Conservation (phyloP, 495 filamentous ascomycete genomes). For the Penicillium desertorum region DNA sequence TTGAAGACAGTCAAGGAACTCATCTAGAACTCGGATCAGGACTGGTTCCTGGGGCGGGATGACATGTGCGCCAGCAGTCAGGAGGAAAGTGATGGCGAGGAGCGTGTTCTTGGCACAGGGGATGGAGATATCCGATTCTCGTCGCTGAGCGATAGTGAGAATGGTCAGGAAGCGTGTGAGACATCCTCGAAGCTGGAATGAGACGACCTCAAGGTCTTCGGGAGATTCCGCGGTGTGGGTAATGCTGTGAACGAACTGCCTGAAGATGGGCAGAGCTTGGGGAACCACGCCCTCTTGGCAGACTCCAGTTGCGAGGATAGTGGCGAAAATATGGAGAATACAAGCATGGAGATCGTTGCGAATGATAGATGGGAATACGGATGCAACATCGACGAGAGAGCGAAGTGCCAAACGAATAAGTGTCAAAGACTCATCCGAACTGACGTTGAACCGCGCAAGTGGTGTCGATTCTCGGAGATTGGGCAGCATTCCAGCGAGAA, state of each 20-base stretch:
- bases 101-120: slow-evolving; percentile 92
- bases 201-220: slow-evolving; percentile 38
- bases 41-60: slow-evolving; percentile 72
- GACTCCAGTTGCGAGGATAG: slow-evolving; percentile 79
- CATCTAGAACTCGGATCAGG: slow-evolving; percentile 65
- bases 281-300: slow-evolving; percentile 89
- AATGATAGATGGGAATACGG: slow-evolving; percentile 94
- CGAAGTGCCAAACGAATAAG: slow-evolving; percentile 79
- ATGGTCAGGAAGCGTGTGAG: slow-evolving; percentile 77
- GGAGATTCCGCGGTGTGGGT: slow-evolving; percentile 45
- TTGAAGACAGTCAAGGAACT: slow-evolving; percentile 80
- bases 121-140: slow-evolving; percentile 76
- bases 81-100: slow-evolving; percentile 79
- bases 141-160: slow-evolving; percentile 77
- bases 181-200: slow-evolving; percentile 66
- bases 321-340: slow-evolving; percentile 94
- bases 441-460: slow-evolving; percentile 58
- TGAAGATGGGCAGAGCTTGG: slow-evolving; percentile 86
- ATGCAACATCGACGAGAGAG: slow-evolving; percentile 87
- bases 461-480: slow-evolving; percentile 77
- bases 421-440: slow-evolving; percentile 74
- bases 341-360: slow-evolving; percentile 95
- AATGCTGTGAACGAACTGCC: slow-evolving; percentile 80
- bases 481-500: slow-evolving; percentile 81
- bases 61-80: slow-evolving; percentile 73